Conservation (phyloP, 1,139 yeast genomes). For the Sugiyamaella neomexicana region DNA sequence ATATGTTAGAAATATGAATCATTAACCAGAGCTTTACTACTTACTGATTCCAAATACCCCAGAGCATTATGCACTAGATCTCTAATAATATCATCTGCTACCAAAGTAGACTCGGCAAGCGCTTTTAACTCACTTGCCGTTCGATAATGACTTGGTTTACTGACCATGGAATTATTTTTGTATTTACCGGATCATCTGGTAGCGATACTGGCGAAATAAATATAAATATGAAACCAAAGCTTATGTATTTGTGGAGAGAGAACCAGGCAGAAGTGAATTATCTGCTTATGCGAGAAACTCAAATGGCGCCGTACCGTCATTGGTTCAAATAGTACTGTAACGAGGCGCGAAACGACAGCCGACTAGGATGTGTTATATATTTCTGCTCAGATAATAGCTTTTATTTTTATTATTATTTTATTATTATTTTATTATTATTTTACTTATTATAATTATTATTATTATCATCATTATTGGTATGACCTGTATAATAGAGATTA, state of each 20-base stretch:
- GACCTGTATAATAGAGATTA: too few species aligned
- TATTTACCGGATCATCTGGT: constrained; percentile 1
- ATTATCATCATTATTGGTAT: background rate
- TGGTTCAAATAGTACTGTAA: too few species aligned
- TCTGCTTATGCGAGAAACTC: background rate
- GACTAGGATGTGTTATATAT: too few species aligned
- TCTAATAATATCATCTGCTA: constrained; percentile 28
- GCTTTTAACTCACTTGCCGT: constrained; percentile 26
- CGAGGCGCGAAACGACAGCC: too few species aligned
- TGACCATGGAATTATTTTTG: background rate
- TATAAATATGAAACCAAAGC: background rate
- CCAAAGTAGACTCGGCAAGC: constrained; percentile 28
- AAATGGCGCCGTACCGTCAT: background rate
- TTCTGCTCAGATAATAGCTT: too few species aligned
- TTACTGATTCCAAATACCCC: constrained; percentile 31
- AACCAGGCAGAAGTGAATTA: background rate
- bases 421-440: too few species aligned
- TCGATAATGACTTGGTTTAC: constrained; percentile 17
- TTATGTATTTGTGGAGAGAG: constrained; percentile 1
- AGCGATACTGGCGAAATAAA: background rate
- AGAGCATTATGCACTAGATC: constrained; percentile 32
- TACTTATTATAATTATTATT: background rate
- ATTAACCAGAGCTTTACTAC: constrained; percentile 4
- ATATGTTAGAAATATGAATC: background rate
- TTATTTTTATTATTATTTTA: too few species aligned